These are phyloP conservation scores for Tuber indicum DNA, from an alignment of 495 filamentous ascomycete species.

Conservation along the genomic window DNA sequence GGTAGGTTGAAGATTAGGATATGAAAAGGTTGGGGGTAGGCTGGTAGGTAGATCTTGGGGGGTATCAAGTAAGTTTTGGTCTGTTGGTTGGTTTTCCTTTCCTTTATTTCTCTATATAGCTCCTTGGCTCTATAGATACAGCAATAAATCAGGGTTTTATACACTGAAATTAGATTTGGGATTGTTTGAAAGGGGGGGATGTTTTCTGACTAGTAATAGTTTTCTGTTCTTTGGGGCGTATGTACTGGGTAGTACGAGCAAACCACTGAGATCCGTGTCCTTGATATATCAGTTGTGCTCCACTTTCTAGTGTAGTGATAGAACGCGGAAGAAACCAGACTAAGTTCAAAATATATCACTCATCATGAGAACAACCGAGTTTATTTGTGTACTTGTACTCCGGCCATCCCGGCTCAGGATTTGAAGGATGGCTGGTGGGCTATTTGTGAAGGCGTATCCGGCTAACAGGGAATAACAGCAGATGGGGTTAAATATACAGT, in stretches of 20 bases:
- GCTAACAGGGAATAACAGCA: background rate
- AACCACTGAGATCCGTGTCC: background rate
- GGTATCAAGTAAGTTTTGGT: background rate
- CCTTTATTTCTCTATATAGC: background rate
- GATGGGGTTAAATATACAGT: background rate
- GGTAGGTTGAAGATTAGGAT: background rate
- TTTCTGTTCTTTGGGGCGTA: background rate
- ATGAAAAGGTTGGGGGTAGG: background rate
- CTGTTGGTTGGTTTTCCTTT: background rate
- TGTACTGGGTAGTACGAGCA: background rate
- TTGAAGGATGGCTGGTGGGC: background rate
- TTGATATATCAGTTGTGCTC: background rate
- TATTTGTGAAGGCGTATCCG: background rate
- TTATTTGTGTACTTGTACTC: background rate
- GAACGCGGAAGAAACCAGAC: background rate
- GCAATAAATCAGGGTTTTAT: background rate
- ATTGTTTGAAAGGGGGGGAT: background rate
- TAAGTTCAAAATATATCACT: background rate
- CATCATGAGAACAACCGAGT: background rate
- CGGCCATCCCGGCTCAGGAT: background rate
- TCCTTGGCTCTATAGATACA: background rate
- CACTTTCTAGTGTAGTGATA: background rate
- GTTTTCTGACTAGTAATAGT: background rate
- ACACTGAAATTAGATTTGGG: background rate
- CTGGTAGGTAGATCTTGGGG: background rate